Conservation (phyloP, 257 asterid genomes). For the Rauvolfia tetraphylla region DNA sequence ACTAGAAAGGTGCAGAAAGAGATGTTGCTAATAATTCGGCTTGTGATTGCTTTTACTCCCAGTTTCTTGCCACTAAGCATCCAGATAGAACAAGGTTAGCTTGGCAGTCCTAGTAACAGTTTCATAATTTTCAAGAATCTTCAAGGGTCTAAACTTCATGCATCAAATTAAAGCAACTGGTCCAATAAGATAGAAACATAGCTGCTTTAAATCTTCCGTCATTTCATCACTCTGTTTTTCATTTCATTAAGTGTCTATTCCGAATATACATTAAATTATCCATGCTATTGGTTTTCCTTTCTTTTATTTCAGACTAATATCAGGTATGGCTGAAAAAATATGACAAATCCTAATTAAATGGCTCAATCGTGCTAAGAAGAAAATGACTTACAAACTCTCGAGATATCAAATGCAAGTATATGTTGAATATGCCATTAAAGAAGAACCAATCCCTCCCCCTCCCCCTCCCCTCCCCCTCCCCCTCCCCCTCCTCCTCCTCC, state of each 20-base stretch:
- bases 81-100: background rate
- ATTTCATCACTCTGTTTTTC: background rate
- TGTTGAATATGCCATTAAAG: background rate
- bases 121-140: background rate
- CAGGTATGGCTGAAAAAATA: background rate
- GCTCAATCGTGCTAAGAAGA: background rate
- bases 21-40: background rate
- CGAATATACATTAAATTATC: too few relatives aligned
- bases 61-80: background rate
- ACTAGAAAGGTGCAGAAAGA: background rate
- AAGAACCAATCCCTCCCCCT: too few relatives aligned
- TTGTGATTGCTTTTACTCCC: background rate
- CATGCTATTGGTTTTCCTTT: too few relatives aligned
- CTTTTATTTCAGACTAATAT: background rate
- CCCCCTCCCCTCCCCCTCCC: too few relatives aligned
- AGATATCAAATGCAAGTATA: background rate
- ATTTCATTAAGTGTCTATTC: too few relatives aligned
- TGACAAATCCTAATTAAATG: background rate
- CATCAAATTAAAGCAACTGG: background rate
- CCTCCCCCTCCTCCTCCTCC: too few relatives aligned
- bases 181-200: background rate
- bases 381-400: background rate
- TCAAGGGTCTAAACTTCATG: too few relatives aligned
- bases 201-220: background rate
- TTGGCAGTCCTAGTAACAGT: background rate